phyloP scores from a whole-genome alignment of 2,329 filamentous ascomycete species.

The Fusarium virguliforme region DNA sequence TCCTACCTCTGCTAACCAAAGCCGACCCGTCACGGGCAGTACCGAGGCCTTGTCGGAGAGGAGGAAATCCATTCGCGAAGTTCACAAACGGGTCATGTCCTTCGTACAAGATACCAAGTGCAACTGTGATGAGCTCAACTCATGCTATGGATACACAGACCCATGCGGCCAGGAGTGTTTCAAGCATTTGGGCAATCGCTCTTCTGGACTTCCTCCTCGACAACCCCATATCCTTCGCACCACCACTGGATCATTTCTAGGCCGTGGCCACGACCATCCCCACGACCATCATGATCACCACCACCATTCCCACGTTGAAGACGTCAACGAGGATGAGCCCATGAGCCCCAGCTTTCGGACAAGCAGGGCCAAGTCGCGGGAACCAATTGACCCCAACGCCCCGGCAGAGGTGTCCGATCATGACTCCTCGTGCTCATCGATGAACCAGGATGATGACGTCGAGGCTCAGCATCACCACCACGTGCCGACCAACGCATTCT shows the following conservation, averaged over 20 bases:
- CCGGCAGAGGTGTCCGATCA: constrained; percentile 47
- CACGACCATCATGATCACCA: constrained; percentile 45
- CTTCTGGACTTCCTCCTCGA: constrained; percentile 54
- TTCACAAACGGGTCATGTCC: constrained; percentile 73
- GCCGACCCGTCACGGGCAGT: constrained; percentile 50
- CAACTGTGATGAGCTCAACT: constrained; percentile 73
- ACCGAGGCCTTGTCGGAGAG: constrained; percentile 56
- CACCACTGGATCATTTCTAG: constrained; percentile 57
- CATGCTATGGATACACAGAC: constrained; percentile 76
- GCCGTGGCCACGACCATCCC: constrained; percentile 51
- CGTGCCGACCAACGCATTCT: constrained; percentile 92
- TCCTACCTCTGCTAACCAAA: constrained; percentile 44
- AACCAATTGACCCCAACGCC: constrained; percentile 52
- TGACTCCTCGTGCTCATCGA: constrained; percentile 49
- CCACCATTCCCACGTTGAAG: constrained; percentile 46
- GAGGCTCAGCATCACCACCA: constrained; percentile 87
- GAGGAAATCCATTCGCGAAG: constrained; percentile 69
- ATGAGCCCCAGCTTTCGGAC: constrained; percentile 56
- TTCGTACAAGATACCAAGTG: constrained; percentile 77
- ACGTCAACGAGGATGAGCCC: constrained; percentile 44
- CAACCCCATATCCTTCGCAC: constrained; percentile 60
- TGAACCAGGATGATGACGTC: constrained; percentile 61
- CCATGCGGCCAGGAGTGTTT: constrained; percentile 78
- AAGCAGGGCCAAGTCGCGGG: constrained; percentile 60
- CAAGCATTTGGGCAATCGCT: constrained; percentile 69